phyloP scores from a whole-genome alignment of 106 monocot species.

The Dendrobium chrysotoxum region DNA sequence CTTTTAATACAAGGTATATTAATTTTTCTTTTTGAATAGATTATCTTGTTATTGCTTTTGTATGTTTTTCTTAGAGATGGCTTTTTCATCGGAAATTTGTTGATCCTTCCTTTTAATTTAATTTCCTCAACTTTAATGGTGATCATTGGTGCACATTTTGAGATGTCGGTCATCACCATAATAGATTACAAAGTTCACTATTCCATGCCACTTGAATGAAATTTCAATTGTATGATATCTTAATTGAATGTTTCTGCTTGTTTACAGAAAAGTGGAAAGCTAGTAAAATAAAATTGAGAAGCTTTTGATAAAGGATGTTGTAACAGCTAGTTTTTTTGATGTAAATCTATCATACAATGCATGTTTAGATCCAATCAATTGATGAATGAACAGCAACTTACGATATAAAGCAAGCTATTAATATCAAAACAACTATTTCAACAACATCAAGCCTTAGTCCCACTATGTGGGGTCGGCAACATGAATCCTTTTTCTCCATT shows the following conservation, averaged over 20 bases:
- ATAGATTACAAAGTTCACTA: background rate
- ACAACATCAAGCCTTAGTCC: too few species aligned
- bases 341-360: too few species aligned
- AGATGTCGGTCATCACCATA: background rate
- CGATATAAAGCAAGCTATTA: background rate
- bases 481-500: too few species aligned
- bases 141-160: background rate
- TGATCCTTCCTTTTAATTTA: background rate
- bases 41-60: slow-evolving; percentile 1
- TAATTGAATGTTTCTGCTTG: background rate
- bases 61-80: background rate
- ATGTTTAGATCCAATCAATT: background rate
- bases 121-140: background rate
- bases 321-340: background rate
- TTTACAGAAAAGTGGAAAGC: background rate
- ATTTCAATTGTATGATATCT: background rate
- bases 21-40: background rate
- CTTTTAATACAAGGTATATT: slow-evolving; percentile 78
- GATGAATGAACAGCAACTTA: background rate
- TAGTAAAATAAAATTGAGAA: background rate
- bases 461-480: too few species aligned
- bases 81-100: background rate
- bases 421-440: too few species aligned
- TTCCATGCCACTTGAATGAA: background rate
- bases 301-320: background rate